Evolutionary conservation across 202 grass and related monocot genomes (phyloP).

Genomic region (Dendrocalamus latiflorus): DNA sequence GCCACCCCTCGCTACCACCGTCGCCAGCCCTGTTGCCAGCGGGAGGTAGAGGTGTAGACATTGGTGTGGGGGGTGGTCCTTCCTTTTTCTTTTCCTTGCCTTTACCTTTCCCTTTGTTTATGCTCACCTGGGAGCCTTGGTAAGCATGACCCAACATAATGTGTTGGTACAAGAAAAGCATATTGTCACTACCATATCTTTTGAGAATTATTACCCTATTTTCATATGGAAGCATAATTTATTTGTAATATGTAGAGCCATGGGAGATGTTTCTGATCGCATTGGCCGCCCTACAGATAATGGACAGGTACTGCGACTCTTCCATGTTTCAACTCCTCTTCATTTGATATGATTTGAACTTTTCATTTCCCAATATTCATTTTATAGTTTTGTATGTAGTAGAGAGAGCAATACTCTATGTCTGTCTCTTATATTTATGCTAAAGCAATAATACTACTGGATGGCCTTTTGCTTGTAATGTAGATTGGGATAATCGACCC

Average conservation of each 20-base stretch:
- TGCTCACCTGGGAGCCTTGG: background rate
- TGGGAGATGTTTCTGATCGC: conserved; percentile 99
- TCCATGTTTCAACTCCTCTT: background rate
- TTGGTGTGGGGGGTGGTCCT: background rate
- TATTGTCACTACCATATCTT: background rate
- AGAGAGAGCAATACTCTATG: background rate
- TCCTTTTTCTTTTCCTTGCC: background rate
- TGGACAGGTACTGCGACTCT: conserved; percentile 56
- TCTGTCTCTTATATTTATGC: background rate
- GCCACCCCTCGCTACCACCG: background rate
- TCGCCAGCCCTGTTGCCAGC: background rate
- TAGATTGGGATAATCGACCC: conserved; percentile 98
- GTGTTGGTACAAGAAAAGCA: background rate
- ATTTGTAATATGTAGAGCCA: conserved; percentile 57
- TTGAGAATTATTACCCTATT: background rate
- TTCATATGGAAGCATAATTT: background rate
- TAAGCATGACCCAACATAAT: background rate
- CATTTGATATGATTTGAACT: background rate
- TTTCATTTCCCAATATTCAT: background rate
- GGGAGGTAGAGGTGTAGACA: background rate
- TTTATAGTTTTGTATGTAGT: background rate
- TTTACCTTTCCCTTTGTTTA: background rate
- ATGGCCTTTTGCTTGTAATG: conserved; percentile 19
- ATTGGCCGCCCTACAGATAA: conserved; percentile 98
- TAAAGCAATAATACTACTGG: background rate